phyloP scores from a whole-genome alignment of 1,284 basidiomycete genomes.

The Vanrija pseudolonga region DNA sequence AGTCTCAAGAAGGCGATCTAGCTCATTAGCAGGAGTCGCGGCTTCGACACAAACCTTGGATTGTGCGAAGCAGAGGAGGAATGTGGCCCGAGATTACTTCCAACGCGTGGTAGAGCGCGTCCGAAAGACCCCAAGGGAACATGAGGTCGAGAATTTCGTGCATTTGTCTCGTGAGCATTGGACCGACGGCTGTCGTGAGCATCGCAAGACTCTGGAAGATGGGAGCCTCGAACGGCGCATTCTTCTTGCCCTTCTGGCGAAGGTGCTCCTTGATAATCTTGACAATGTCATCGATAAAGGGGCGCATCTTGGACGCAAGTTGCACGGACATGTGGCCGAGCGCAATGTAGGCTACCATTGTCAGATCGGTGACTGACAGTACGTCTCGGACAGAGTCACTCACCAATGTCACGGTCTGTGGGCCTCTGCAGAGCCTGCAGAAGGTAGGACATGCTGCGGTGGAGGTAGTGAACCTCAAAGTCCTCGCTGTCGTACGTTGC shows the following conservation, averaged over 20 bases:
- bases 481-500: conserved; percentile 91
- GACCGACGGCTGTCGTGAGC: conserved; percentile 91
- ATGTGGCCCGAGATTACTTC: conserved; percentile 83
- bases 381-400: conserved; percentile 16
- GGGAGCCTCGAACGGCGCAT: conserved; percentile 86
- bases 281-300: conserved; percentile 91
- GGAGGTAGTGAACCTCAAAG: conserved; percentile 82
- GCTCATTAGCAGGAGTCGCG: background rate
- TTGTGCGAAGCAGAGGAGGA: conserved; percentile 82
- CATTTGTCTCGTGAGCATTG: conserved; percentile 89
- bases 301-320: conserved; percentile 91
- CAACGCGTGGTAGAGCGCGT: conserved; percentile 80
- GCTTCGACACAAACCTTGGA: conserved; percentile 66
- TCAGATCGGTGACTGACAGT: conserved; percentile 12
- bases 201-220: conserved; percentile 98
- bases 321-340: conserved; percentile 93
- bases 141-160: conserved; percentile 97
- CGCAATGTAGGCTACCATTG: conserved; percentile 75
- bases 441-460: conserved; percentile 87
- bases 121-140: conserved; percentile 91
- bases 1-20: conserved; percentile 81
- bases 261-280: conserved; percentile 83
- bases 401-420: conserved; percentile 82
- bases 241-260: conserved; percentile 83
- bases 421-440: conserved; percentile 84